Conservation (phyloP, 768 basidiomycete species). For the Boletus tomentosulus region DNA sequence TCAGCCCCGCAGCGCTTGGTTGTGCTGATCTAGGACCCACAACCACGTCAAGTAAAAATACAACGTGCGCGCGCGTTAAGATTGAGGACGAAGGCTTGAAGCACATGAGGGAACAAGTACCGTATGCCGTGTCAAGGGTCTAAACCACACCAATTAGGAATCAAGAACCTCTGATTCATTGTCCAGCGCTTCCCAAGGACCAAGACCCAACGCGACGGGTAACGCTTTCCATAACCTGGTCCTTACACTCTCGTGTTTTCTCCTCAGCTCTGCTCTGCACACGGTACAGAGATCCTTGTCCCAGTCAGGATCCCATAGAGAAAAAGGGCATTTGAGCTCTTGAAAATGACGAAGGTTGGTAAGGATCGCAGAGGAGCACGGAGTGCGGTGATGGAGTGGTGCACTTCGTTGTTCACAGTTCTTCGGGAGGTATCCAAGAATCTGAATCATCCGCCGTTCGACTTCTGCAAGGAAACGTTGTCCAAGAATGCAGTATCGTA, state of each 20-base stretch:
- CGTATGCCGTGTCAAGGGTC: too few species aligned
- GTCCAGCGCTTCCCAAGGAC: constrained; percentile 6
- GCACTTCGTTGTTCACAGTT: neutral
- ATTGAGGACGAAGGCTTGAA: too few species aligned
- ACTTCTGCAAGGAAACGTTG: neutral
- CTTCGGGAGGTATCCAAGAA: neutral
- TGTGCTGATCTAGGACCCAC: too few species aligned
- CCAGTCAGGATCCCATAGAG: neutral
- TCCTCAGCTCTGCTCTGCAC: neutral
- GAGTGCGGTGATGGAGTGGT: neutral
- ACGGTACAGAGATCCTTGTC: neutral
- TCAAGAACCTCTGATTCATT: neutral
- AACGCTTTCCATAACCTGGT: neutral
- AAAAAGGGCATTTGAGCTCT: neutral
- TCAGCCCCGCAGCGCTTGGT: too few species aligned
- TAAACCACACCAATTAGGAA: neutral
- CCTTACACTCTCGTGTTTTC: neutral
- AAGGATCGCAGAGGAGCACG: neutral
- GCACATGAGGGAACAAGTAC: too few species aligned
- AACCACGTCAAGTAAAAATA: too few species aligned
- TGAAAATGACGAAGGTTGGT: neutral
- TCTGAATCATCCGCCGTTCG: neutral
- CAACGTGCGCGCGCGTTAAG: too few species aligned
- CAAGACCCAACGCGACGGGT: constrained; percentile 1
- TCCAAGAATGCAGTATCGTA: constrained; percentile 1